Evolutionary conservation across 805 yeast species (phyloP).

Genomic region (Hagleromyces aurorensis): DNA sequence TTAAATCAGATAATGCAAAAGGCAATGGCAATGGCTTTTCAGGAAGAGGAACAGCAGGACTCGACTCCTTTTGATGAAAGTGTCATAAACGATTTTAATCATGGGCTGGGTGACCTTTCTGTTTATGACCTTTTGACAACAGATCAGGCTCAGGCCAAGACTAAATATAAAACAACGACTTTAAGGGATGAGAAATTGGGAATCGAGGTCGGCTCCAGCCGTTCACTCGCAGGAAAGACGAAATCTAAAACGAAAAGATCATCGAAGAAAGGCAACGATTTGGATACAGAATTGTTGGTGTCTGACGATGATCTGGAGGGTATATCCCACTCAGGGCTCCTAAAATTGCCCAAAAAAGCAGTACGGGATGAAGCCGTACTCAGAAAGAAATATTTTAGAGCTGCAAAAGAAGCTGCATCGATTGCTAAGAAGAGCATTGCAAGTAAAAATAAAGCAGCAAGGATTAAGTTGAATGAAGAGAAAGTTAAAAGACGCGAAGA

Average conservation of each 20-base stretch:
- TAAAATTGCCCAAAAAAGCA: too few relatives aligned
- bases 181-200: slow-evolving; percentile 3
- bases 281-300: slow-evolving; percentile 9
- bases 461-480: slow-evolving; percentile 13
- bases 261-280: slow-evolving; percentile 17
- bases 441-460: slow-evolving; percentile 14
- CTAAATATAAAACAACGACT: slow-evolving; percentile 16
- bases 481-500: slow-evolving; percentile 13
- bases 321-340: too few relatives aligned
- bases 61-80: slow-evolving; percentile 14
- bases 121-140: slow-evolving; percentile 13
- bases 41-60: slow-evolving; percentile 34
- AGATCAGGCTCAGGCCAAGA: slow-evolving; percentile 21
- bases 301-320: too few relatives aligned
- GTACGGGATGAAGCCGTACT: slow-evolving; percentile 14
- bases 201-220: background rate
- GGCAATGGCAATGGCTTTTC: slow-evolving; percentile 71
- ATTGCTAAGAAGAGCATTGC: slow-evolving; percentile 21
- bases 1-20: slow-evolving; percentile 68
- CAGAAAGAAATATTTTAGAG: slow-evolving; percentile 16
- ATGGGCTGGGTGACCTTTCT: slow-evolving; percentile 19
- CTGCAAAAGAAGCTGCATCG: slow-evolving; percentile 25
- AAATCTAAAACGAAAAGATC: background rate
- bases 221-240: background rate
- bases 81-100: slow-evolving; percentile 24